phyloP scores from a whole-genome alignment of 2,329 filamentous ascomycete genomes.

The Talaromyces sp. region DNA sequence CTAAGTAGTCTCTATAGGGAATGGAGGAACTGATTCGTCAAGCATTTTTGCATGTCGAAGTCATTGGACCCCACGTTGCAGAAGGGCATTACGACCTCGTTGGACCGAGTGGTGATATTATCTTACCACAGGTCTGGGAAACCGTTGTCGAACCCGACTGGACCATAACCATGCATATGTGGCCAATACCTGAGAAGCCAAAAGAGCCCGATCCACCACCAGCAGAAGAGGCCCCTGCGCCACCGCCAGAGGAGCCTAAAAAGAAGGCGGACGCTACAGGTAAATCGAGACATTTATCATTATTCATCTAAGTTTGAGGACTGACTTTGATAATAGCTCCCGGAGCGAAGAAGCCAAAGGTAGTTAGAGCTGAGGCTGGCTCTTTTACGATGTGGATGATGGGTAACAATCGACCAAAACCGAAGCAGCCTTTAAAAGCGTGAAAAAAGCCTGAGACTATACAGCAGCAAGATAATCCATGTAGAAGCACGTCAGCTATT shows the following conservation, averaged over 20 bases:
- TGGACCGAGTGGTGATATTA: constrained; percentile 76
- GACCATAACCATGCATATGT: constrained; percentile 66
- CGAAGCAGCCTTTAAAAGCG: constrained; percentile 43
- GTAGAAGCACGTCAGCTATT: constrained; percentile 30
- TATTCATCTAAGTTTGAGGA: neutral
- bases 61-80: constrained; percentile 70
- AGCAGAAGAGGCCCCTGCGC: constrained; percentile 24
- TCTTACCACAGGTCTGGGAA: constrained; percentile 77
- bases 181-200: constrained; percentile 56
- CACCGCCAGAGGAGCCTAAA: constrained; percentile 28
- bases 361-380: constrained; percentile 29
- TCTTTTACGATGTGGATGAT: constrained; percentile 46
- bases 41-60: constrained; percentile 74
- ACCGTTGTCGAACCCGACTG: constrained; percentile 75
- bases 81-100: constrained; percentile 77
- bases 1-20: constrained; percentile 52
- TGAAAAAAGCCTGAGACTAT: constrained; percentile 45
- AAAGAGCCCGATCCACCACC: constrained; percentile 36
- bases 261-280: constrained; percentile 34
- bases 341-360: constrained; percentile 33
- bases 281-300: constrained; percentile 22
- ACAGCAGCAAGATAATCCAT: constrained; percentile 29
- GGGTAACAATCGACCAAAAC: constrained; percentile 31
- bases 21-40: constrained; percentile 86
- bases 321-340: constrained; percentile 9